Evolutionary conservation across 768 basidiomycete genomes (phyloP).

Genomic region (Boletellus emodensis): DNA sequence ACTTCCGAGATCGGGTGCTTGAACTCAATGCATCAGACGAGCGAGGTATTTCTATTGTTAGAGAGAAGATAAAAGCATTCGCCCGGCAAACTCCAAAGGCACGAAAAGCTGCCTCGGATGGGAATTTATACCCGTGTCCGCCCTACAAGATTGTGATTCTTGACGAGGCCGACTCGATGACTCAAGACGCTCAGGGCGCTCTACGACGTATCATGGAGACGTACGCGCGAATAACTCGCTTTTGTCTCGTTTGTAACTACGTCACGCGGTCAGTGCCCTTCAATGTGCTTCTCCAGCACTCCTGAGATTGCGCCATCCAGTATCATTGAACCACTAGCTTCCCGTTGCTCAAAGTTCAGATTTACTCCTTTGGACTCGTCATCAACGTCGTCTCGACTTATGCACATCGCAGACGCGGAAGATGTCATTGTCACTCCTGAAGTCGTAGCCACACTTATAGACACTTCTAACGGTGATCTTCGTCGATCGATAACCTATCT

Average conservation of each 20-base stretch:
- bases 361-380: conserved; percentile 86
- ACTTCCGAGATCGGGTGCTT: conserved; percentile 87
- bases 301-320: conserved; percentile 38
- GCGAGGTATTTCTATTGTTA: conserved; percentile 92
- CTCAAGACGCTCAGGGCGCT: conserved; percentile 97
- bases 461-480: conserved; percentile 85
- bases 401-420: conserved; percentile 78
- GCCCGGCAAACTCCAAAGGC: conserved; percentile 88
- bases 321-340: conserved; percentile 97
- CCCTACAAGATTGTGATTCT: conserved; percentile 99
- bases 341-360: conserved; percentile 98
- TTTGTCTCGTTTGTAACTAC: conserved; percentile 98
- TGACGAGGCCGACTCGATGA: conserved; percentile 99
- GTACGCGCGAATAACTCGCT: conserved; percentile 94
- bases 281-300: not conserved
- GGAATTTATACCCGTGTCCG: conserved; percentile 88
- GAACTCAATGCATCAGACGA: conserved; percentile 99
- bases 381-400: conserved; percentile 71
- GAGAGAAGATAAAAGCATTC: conserved; percentile 98
- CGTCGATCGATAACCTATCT: conserved; percentile 97
- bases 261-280: conserved; percentile 77
- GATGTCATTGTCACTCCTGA: conserved; percentile 50
- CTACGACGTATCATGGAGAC: conserved; percentile 99
- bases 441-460: conserved; percentile 72
- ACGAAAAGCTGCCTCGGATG: conserved; percentile 67